Evolutionary conservation across 1,284 basidiomycete species (phyloP).

Genomic region (Ustilago cynodontis): DNA sequence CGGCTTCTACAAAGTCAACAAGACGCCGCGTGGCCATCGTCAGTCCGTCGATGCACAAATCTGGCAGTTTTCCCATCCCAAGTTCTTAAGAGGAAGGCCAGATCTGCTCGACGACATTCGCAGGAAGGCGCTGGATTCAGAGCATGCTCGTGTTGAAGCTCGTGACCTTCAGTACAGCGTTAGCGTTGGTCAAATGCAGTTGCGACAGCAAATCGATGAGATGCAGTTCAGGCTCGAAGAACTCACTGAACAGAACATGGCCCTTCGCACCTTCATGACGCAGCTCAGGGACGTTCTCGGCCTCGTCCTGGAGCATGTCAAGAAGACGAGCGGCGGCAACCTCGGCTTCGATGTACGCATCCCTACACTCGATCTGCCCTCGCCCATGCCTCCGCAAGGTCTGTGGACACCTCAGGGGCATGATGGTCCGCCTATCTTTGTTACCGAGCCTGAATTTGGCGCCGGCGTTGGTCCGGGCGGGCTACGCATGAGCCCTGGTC

Average conservation of each 20-base stretch:
- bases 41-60: conserved; percentile 82
- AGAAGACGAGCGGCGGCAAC: conserved; percentile 56
- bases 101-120: conserved; percentile 87
- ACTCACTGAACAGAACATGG: conserved; percentile 56
- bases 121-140: conserved; percentile 76
- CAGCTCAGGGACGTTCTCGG: conserved; percentile 54
- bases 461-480: conserved; percentile 26
- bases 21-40: conserved; percentile 83
- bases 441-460: conserved; percentile 59
- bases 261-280: conserved; percentile 47
- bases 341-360: conserved; percentile 53
- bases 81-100: conserved; percentile 83
- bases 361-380: conserved; percentile 51
- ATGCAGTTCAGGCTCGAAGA: conserved; percentile 61
- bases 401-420: conserved; percentile 54
- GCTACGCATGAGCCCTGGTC: conserved; percentile 29
- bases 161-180: conserved; percentile 62
- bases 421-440: conserved; percentile 62
- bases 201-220: conserved; percentile 62
- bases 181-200: conserved; percentile 60
- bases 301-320: conserved; percentile 54
- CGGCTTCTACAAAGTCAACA: conserved; percentile 70
- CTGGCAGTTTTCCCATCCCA: conserved; percentile 89
- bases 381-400: conserved; percentile 49
- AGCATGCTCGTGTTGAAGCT: conserved; percentile 60